Percentiles rank a stretch among this genome's conserved stretches.
Evolutionary conservation across 2,329 filamentous ascomycete genomes (phyloP).

Genomic region (Hirsutella rhossiliensis): DNA sequence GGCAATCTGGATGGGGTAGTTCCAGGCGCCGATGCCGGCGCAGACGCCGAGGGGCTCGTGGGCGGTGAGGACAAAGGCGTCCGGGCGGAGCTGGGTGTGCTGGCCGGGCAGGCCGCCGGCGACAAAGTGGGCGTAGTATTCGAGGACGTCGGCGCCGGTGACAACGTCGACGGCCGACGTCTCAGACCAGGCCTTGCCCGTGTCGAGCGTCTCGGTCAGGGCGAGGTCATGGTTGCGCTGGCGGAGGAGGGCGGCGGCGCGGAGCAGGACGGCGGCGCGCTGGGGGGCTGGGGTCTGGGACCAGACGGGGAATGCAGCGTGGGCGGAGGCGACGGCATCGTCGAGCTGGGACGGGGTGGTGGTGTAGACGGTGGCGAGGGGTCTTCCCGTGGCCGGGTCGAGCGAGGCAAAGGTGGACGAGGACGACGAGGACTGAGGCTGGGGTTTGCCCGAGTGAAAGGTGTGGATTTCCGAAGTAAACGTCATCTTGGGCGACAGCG

Average conservation of each 20-base stretch:
- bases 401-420: constrained; percentile 57
- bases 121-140: constrained; percentile 74
- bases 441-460: constrained; percentile 62
- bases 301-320: constrained; percentile 63
- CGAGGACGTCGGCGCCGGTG: constrained; percentile 74
- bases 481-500: constrained; percentile 16
- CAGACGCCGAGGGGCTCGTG: constrained; percentile 77
- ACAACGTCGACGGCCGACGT: constrained; percentile 74
- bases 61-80: constrained; percentile 72
- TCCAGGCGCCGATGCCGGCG: constrained; percentile 82
- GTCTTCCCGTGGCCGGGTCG: constrained; percentile 58
- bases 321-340: constrained; percentile 57
- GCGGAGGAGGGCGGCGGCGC: constrained; percentile 62
- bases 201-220: constrained; percentile 69
- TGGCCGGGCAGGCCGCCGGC: constrained; percentile 74
- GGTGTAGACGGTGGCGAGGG: constrained; percentile 59
- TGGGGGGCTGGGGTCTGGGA: constrained; percentile 61
- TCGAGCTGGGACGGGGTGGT: constrained; percentile 58
- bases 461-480: constrained; percentile 39
- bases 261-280: constrained; percentile 66
- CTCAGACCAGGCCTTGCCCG: constrained; percentile 76
- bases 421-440: constrained; percentile 42
- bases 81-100: constrained; percentile 58
- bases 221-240: constrained; percentile 70
- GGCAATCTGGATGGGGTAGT: constrained; percentile 84